Conservation (phyloP, 2,329 filamentous ascomycete species). For the Orbilia brochopaga region DNA sequence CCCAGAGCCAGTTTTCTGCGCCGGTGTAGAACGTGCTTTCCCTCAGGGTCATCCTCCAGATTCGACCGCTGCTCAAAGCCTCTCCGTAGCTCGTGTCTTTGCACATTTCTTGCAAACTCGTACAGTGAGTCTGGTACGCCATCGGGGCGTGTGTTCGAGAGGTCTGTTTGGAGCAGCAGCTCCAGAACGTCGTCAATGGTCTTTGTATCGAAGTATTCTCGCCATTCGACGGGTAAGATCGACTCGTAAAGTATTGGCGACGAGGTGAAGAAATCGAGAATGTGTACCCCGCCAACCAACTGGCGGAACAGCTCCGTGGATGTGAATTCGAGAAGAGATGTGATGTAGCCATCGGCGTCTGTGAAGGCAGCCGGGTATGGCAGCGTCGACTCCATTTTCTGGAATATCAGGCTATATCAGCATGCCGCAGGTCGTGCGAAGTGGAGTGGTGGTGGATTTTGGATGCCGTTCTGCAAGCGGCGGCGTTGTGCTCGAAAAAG, state of each 20-base stretch:
- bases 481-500: not conserved
- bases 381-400: slow-evolving; percentile 34
- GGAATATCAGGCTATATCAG: not conserved
- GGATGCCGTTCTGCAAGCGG: not conserved
- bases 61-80: slow-evolving; percentile 42
- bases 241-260: slow-evolving; percentile 76
- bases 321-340: slow-evolving; percentile 76
- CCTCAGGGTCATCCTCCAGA: slow-evolving; percentile 16
- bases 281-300: slow-evolving; percentile 95
- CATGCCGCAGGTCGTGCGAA: not conserved
- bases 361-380: slow-evolving; percentile 62
- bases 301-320: slow-evolving; percentile 78
- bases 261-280: slow-evolving; percentile 91
- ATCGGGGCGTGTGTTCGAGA: slow-evolving; percentile 67
- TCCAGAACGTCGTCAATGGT: slow-evolving; percentile 79
- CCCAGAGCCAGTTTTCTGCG: slow-evolving; percentile 77
- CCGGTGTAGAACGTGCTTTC: slow-evolving; percentile 66
- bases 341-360: slow-evolving; percentile 76
- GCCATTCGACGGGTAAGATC: slow-evolving; percentile 80
- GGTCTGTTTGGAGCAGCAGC: slow-evolving; percentile 70
- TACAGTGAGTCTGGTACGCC: slow-evolving; percentile 55
- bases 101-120: slow-evolving; percentile 51
- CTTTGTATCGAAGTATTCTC: slow-evolving; percentile 73
- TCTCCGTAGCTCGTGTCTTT: slow-evolving; percentile 51
- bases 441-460: not conserved